Conservation (phyloP, 192 early-diverging fungal genomes). For the Coemansia sp. region DNA sequence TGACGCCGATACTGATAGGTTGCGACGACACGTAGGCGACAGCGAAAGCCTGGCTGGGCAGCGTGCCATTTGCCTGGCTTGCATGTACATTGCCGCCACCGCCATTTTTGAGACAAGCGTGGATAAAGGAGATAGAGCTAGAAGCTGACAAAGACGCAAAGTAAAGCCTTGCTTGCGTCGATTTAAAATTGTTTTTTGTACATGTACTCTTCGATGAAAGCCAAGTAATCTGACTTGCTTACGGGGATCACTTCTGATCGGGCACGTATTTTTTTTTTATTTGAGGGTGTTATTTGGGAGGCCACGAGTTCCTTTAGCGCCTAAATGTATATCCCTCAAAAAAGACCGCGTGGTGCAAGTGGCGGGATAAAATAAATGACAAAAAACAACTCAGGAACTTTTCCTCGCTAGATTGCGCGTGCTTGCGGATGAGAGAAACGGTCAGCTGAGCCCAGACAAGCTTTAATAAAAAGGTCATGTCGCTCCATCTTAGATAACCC, state of each 20-base stretch:
- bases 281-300: not conserved
- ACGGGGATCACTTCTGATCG: not conserved
- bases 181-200: not conserved
- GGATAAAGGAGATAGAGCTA: not conserved
- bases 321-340: not conserved
- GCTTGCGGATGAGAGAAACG: not conserved
- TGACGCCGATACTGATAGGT: not conserved
- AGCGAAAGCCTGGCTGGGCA: not conserved
- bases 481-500: slow-evolving; percentile 1
- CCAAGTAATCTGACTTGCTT: not conserved
- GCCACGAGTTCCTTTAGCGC: not conserved
- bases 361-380: not conserved
- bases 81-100: slow-evolving; percentile 3
- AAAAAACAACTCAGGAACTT: not conserved
- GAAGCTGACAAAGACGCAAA: not conserved
- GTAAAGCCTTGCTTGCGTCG: not conserved
- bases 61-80: not conserved
- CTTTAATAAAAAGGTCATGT: not conserved
- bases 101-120: not conserved
- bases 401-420: not conserved
- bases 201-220: not conserved
- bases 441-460: not conserved
- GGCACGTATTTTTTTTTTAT: not conserved
- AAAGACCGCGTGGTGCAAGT: not conserved
- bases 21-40: not conserved